Conservation (phyloP, 1,284 basidiomycete species). For the Rhodotorula sp. region DNA sequence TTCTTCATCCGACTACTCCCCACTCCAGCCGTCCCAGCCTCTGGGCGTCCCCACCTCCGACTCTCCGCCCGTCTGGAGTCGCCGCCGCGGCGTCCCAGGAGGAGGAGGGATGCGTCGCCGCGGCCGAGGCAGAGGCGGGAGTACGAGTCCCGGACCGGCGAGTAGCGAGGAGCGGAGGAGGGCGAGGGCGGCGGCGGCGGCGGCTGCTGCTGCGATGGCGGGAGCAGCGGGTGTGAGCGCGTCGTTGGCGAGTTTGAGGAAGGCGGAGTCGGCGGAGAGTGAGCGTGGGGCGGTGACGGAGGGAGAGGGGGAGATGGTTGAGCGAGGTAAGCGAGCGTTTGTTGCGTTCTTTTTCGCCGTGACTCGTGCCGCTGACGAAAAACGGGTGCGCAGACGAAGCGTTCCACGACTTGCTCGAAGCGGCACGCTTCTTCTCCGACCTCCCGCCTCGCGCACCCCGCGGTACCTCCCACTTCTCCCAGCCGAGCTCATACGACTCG, state of each 20-base stretch:
- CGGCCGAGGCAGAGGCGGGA: not conserved
- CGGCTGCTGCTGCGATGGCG: not conserved
- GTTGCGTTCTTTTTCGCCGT: too few relatives aligned
- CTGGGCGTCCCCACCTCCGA: conserved; percentile 12
- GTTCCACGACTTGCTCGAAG: conserved; percentile 25
- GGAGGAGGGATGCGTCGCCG: not conserved
- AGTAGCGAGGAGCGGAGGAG: conserved; percentile 30
- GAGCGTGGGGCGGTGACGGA: conserved; percentile 7
- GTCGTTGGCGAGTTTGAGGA: not conserved
- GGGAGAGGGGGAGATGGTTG: not conserved
- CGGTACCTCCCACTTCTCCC: not conserved
- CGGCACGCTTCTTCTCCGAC: conserved; percentile 29
- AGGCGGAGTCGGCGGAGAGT: not conserved
- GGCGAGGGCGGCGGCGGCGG: conserved; percentile 20
- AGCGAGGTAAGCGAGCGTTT: conserved; percentile 7
- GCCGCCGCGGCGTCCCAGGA: not conserved
- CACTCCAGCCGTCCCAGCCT: conserved; percentile 18
- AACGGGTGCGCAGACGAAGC: conserved; percentile 9
- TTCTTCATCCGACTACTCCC: conserved; percentile 8
- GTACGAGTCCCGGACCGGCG: conserved; percentile 23
- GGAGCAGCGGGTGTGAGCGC: not conserved
- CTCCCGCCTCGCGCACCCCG: conserved; percentile 19
- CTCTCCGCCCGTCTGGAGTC: conserved; percentile 10
- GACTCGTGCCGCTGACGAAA: not conserved
- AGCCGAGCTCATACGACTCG: conserved; percentile 13